phyloP scores from a whole-genome alignment of 805 yeast species.

The Alloascoidea hylecoeti region DNA sequence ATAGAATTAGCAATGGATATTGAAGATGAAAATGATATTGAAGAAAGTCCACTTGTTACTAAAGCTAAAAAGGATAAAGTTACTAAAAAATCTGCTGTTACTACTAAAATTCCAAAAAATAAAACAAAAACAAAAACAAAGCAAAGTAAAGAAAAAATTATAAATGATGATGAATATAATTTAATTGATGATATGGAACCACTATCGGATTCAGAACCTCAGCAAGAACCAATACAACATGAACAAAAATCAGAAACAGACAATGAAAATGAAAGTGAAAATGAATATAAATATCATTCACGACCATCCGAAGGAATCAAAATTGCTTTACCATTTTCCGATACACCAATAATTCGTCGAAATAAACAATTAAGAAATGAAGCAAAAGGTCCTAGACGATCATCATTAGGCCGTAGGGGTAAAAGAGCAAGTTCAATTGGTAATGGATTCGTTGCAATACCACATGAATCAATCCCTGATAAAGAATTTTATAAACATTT shows the following conservation, averaged over 20 bases:
- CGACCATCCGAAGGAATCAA: conserved; percentile 6
- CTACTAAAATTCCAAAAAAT: too few relatives aligned
- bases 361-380: conserved; percentile 19
- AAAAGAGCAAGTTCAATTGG: conserved; percentile 64
- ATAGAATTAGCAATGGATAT: too few relatives aligned
- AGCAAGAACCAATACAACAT: too few relatives aligned
- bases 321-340: conserved; percentile 18
- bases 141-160: not conserved
- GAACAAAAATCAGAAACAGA: too few relatives aligned
- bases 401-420: conserved; percentile 32
- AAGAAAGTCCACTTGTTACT: not conserved
- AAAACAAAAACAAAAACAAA: not conserved
- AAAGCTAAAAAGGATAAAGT: not conserved
- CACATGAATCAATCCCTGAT: conserved; percentile 45
- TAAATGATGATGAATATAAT: too few relatives aligned
- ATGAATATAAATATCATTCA: too few relatives aligned
- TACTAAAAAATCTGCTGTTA: not conserved
- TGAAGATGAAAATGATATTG: too few relatives aligned
- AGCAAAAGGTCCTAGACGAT: conserved; percentile 11
- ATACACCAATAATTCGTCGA: conserved; percentile 22
- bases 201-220: not conserved
- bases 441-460: conserved; percentile 52
- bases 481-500: conserved; percentile 46
- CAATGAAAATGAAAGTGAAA: too few relatives aligned
- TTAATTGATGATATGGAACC: not conserved